A percentile compares a stretch with the other conserved stretches of the same genome.
Evolutionary conservation across 768 basidiomycete genomes (phyloP).

Genomic region (Agrocybe chaxingu): DNA sequence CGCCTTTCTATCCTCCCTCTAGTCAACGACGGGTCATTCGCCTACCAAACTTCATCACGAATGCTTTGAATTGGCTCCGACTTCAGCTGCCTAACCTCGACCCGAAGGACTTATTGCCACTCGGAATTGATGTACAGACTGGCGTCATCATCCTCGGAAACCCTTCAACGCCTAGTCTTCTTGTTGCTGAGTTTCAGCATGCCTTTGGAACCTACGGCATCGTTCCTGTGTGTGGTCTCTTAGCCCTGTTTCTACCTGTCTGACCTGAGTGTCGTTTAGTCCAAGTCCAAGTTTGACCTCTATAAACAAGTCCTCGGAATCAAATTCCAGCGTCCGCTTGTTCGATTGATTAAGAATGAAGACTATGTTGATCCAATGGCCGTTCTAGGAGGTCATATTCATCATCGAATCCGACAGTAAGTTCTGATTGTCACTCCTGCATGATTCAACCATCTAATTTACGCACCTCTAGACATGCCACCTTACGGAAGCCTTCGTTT

Average conservation of each 20-base stretch:
- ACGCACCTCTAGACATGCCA: constrained; percentile 26
- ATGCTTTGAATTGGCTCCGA: constrained; percentile 48
- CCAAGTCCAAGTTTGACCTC: constrained; percentile 76
- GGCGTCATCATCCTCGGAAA: constrained; percentile 87
- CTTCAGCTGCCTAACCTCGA: constrained; percentile 69
- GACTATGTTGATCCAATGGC: constrained; percentile 69
- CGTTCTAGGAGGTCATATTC: constrained; percentile 59
- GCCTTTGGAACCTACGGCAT: constrained; percentile 80
- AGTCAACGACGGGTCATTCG: constrained; percentile 23
- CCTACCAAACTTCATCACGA: constrained; percentile 36
- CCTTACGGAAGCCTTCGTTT: constrained; percentile 24
- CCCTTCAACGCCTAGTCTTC: constrained; percentile 74
- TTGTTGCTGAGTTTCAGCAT: constrained; percentile 79
- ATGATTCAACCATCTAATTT: not conserved
- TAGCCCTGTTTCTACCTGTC: not conserved
- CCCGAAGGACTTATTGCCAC: constrained; percentile 80
- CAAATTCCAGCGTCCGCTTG: constrained; percentile 60
- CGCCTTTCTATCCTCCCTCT: constrained; percentile 29
- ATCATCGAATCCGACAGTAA: constrained; percentile 52
- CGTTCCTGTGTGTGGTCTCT: constrained; percentile 53
- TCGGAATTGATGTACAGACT: constrained; percentile 75
- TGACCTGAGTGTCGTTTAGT: constrained; percentile 37
- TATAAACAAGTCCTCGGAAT: constrained; percentile 80
- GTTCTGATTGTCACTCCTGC: constrained; percentile 6
- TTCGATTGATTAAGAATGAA: constrained; percentile 73